These are phyloP conservation scores for Pyricularia grisea DNA, from an alignment of 2,329 filamentous ascomycete species.

Conservation along the genomic window DNA sequence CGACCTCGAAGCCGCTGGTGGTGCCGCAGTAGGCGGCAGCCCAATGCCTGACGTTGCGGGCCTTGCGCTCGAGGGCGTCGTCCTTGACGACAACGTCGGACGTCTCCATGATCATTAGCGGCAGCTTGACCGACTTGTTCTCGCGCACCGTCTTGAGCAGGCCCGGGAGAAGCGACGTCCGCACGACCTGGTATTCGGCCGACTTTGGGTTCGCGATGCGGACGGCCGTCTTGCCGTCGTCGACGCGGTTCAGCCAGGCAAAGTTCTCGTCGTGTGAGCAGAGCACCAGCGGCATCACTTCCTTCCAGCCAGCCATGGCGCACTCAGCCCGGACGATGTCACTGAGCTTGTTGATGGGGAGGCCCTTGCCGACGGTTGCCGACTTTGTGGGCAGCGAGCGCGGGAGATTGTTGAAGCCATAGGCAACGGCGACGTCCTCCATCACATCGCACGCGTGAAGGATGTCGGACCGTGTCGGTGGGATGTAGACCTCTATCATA, in stretches of 20 bases:
- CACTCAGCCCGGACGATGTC: slow-evolving; percentile 86
- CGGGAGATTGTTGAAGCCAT: slow-evolving; percentile 94
- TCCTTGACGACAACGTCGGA: slow-evolving; percentile 92
- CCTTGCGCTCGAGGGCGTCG: slow-evolving; percentile 60
- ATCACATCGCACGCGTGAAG: slow-evolving; percentile 97
- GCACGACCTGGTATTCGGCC: slow-evolving; percentile 84
- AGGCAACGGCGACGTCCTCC: slow-evolving; percentile 95
- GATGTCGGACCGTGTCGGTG: slow-evolving; percentile 85
- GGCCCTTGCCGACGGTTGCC: slow-evolving; percentile 74
- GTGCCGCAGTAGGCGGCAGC: slow-evolving; percentile 95
- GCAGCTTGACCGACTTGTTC: slow-evolving; percentile 81
- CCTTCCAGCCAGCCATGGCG: slow-evolving; percentile 91
- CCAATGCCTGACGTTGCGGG: slow-evolving; percentile 88
- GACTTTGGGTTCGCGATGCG: slow-evolving; percentile 90
- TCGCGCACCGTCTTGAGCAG: slow-evolving; percentile 89
- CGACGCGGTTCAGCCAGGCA: slow-evolving; percentile 81
- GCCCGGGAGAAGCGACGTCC: slow-evolving; percentile 76
- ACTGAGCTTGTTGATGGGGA: slow-evolving; percentile 86
- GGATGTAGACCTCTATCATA: slow-evolving; percentile 72
- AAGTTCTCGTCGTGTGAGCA: slow-evolving; percentile 99
- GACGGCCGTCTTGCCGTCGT: slow-evolving; percentile 75
- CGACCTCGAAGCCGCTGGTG: slow-evolving; percentile 86
- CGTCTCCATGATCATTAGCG: slow-evolving; percentile 88
- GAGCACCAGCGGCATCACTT: slow-evolving; percentile 91
- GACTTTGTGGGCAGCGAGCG: slow-evolving; percentile 79